Evolutionary conservation across 805 yeast genomes (phyloP), one percentile per base, ranked within the genome.

Genomic region (Babjeviella inositovora): DNA sequence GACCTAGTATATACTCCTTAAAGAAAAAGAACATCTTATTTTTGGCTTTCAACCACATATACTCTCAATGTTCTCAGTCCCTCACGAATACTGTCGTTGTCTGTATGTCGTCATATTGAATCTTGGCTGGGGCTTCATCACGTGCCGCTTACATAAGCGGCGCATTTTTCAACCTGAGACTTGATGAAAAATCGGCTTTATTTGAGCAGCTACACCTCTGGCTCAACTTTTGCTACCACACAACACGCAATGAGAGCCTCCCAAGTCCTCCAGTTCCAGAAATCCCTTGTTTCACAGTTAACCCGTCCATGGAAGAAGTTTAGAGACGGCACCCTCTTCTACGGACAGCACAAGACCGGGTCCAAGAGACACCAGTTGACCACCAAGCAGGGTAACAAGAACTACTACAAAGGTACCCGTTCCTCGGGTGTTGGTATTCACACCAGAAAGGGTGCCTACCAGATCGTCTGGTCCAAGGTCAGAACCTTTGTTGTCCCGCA

Each of bases 371-470:
- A 65, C 42, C 65, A 93, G 5, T 55, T 87, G 37, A 76, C 94
- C 12, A 75, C 95, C 12, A 90, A 90, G 40, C 82, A 81, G 44
- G 97, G 98, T 39, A 87, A 90, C 52, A 84, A 85, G 56, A 74
- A 79, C 37, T 79, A 62, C 53, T 90, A 90, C 55, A 90, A 90
- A 48, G 99, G 99, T 57, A 90, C 97, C 12, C 68, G 96, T 28
- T 80, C 98, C 5, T 66, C 93, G 3, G 96, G 96, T 47, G 69
- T 82, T 31, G 99, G 99, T 44, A 60, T 57, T 25, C 69, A 74
- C 41, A 76, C 90, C 25, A 56, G 60, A 17, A 62, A 58, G 30
- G 96, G 93, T 25, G 63, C 66, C 12, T 90, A 82, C 47, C 55
- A 66, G 5, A 65, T 90, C 30, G 64, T 80, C 51, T 87, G 93